Base-by-base conservation (phyloP, 75 land plant genomes). In the Cunninghamia lanceolata region DNA sequence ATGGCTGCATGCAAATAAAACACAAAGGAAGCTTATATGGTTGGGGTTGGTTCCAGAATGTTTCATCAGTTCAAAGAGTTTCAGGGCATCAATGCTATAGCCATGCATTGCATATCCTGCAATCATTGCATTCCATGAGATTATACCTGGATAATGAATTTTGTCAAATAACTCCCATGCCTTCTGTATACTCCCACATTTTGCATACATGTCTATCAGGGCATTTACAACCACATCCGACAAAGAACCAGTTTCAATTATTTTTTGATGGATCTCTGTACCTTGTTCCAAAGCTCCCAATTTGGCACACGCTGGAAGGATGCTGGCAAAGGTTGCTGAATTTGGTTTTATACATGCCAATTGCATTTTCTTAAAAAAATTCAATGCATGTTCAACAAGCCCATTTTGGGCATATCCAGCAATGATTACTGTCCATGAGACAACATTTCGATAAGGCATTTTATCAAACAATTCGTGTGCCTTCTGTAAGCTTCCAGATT, bases 81-180 rank as follows among this genome's bases (percentile, higher is more conserved):
- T 38, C 10, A 87, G 79, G 2, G 88, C 88, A 35, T 71, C 86
- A n/a, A 42, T 25, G 45, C 38, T 25, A 30, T 42, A 16, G 21
- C 87, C 88, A 87, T 84, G 50, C 53, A 38, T 70, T 36, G 88
- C 87, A 84, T 85, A 88, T 76, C 86, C 88, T 85, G 87, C 78
- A 71, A 88, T 85, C 80, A 88, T 45, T 84, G 88, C 86, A 46
- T 50, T 53, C 70, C 86, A 85, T 40, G 86, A 70, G 21, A 73
- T 82, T 43, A 34, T 45, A 14, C 86, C 82, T 35, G 53, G 39
- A 43, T 38, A 32, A 21, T 32, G 87, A 47, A 88, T 30, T 32
- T 74, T 88, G n/a, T 85, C 82, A 77, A 86, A 88, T 11, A 85
- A 77, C n/a, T 28, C 40, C 15, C 81, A 54, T 15, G 88, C 87